These are phyloP conservation scores for Avicennia marina DNA, from an alignment of 257 asterid genomes.

Conservation along the genomic window DNA sequence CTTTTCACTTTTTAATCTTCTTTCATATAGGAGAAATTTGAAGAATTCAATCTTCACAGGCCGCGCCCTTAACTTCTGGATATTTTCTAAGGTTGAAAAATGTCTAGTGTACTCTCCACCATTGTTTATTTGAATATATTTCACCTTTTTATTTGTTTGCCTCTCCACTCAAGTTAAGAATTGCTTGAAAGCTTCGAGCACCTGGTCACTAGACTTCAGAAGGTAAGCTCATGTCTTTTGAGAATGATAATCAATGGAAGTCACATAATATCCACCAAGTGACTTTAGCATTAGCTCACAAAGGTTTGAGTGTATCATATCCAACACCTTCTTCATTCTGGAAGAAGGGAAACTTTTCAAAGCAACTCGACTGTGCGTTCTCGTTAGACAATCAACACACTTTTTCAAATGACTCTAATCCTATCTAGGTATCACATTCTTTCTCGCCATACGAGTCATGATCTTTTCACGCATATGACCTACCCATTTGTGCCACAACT, in stretches of 20 bases:
- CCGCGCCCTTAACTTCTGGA: too few relatives aligned
- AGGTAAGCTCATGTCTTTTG: not conserved
- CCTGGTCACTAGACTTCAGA: not conserved
- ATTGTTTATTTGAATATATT: not conserved
- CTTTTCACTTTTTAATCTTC: too few relatives aligned
- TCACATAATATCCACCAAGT: conserved; percentile 5
- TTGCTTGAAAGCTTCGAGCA: conserved; percentile 2
- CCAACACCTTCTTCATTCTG: not conserved
- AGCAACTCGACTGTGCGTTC: conserved; percentile 13
- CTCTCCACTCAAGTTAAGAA: conserved; percentile 2
- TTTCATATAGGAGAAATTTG: too few relatives aligned
- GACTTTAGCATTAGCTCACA: not conserved
- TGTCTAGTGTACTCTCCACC: not conserved
- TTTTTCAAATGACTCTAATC: not conserved
- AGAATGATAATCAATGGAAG: conserved; percentile 4
- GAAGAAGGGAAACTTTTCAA: not conserved
- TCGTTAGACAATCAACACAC: not conserved
- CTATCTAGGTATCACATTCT: not conserved
- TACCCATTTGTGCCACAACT: not conserved
- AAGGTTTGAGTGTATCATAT: not conserved
- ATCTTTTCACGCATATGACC: not conserved
- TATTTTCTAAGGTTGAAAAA: too few relatives aligned
- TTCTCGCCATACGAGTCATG: not conserved
- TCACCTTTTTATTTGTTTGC: not conserved
- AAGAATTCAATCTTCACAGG: too few relatives aligned